Evolutionary conservation across 1,284 basidiomycete genomes (phyloP), one percentile per base, ranked within the genome.

Genomic region (Hymenochaete sp.): DNA sequence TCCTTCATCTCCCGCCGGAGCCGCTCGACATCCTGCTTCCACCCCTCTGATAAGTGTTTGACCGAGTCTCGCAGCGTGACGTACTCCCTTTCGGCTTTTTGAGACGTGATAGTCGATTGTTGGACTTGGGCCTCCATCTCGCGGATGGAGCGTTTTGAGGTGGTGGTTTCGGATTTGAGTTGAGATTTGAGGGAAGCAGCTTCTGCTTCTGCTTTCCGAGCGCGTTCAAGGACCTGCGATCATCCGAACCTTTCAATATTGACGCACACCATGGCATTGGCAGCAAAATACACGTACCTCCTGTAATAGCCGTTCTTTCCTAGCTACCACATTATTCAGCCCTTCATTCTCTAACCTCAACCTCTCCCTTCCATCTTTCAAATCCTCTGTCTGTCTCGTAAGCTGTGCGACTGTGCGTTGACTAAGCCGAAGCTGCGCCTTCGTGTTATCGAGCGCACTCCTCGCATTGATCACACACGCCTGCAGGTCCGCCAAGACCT

Each of bases 261-360:
- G 29, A 25, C 18, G n/a, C 9, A 7, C 2, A 35, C 21, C 16
- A 29, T 36, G 31, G 42, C 41, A n/a, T 28, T 13, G 7, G 24
- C n/a, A 26, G 10, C 1, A 48, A 25, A 38, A 14, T n/a, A 28
- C 14, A 58, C 68, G 46, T 52, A 82, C 82, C 70, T 93, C 89
- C 60, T 87, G 81, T 48, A 90, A 63, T 45, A 91, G 59, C 47
- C 90, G 71, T 62, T 93, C 89, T 59, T 93, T 93, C 47, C 89
- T 71, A 21, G 84, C 76, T 8, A 93, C 79, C 13, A 91, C 87
- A 53, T 87, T 86, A 55, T 87, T 88, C 50, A 90, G 60, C 1
- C 80, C 80, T 59, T 93, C 89, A 57, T 89, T 91, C 63, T 93
- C 90, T 42, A 88, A 59, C 45, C 86, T 64, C 45, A 91, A 62